phyloP scores from a whole-genome alignment of 345 rosid species.

The Durio zibethinus region DNA sequence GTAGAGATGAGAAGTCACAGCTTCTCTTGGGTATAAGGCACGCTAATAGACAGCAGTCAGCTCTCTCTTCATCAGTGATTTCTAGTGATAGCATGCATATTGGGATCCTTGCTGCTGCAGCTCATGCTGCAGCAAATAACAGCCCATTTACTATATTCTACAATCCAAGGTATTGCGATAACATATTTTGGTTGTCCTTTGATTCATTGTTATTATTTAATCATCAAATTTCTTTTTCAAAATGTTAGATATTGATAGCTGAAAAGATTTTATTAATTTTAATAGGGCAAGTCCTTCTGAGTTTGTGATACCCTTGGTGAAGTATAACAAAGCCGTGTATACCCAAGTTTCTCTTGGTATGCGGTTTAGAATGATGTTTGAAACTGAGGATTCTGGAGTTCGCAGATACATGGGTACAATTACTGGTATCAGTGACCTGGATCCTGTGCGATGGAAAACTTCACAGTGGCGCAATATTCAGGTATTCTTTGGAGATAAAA shows the following conservation, averaged over 20 bases:
- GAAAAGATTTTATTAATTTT: conserved; percentile 25
- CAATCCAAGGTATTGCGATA: conserved; percentile 68
- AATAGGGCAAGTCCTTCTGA: conserved; percentile 89
- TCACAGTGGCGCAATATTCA: conserved; percentile 98
- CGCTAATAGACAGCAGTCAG: conserved; percentile 85
- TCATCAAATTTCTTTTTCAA: not conserved
- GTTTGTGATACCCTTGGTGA: conserved; percentile 91
- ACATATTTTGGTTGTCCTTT: not conserved
- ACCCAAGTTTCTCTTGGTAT: conserved; percentile 84
- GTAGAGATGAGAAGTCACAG: conserved; percentile 90
- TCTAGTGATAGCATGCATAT: conserved; percentile 99
- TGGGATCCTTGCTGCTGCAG: conserved; percentile 97
- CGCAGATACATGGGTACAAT: conserved; percentile 95
- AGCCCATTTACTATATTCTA: conserved; percentile 88
- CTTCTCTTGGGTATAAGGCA: conserved; percentile 79
- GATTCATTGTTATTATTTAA: not conserved
- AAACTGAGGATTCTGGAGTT: conserved; percentile 90
- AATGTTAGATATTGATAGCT: conserved; percentile 2
- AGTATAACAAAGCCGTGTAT: conserved; percentile 79
- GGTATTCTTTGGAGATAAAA: conserved; percentile 41
- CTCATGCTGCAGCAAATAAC: conserved; percentile 91
- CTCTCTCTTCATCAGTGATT: conserved; percentile 92
- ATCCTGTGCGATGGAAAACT: conserved; percentile 79
- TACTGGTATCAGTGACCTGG: conserved; percentile 79
- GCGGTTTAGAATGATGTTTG: conserved; percentile 97